phyloP scores from a whole-genome alignment of 768 basidiomycete genomes.

The Leccinellum albellum region DNA sequence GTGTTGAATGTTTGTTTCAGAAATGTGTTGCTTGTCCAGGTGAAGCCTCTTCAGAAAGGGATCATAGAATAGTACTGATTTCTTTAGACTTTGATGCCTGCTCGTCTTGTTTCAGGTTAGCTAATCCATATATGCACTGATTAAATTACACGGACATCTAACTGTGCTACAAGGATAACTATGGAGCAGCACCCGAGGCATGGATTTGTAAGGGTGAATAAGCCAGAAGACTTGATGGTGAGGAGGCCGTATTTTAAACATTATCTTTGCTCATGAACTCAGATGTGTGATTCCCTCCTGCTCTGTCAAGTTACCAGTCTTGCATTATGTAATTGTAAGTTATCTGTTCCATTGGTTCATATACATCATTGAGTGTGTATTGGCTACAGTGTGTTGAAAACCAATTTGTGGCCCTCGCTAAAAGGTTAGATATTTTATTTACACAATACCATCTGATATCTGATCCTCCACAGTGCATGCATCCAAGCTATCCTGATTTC shows the following conservation, averaged over 20 bases:
- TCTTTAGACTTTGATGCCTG: slow-evolving; percentile 73
- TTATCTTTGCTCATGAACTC: not conserved
- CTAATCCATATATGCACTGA: not conserved
- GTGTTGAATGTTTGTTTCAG: slow-evolving; percentile 33
- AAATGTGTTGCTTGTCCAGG: slow-evolving; percentile 75
- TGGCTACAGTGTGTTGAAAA: slow-evolving; percentile 39
- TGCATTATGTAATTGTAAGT: slow-evolving; percentile 57
- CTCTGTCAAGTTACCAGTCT: slow-evolving; percentile 36
- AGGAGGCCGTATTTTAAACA: slow-evolving; percentile 15
- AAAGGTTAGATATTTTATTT: slow-evolving; percentile 48
- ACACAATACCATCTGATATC: not conserved
- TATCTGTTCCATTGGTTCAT: not conserved
- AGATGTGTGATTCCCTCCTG: slow-evolving; percentile 30
- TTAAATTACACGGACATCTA: not conserved
- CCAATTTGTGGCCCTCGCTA: slow-evolving; percentile 62
- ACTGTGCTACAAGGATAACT: slow-evolving; percentile 46
- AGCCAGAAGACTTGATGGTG: slow-evolving; percentile 56
- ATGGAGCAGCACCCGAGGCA: slow-evolving; percentile 73
- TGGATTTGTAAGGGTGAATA: slow-evolving; percentile 61
- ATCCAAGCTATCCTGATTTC: slow-evolving; percentile 71
- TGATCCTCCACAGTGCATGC: slow-evolving; percentile 63
- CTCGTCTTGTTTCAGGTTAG: slow-evolving; percentile 59
- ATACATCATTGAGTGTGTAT: not conserved
- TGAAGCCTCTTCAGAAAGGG: slow-evolving; percentile 2
- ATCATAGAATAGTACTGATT: slow-evolving; percentile 5